Percentiles rank a stretch among this genome's conserved stretches.
phyloP scores from a whole-genome alignment of 163 green algal genomes.

The Chloromonas sp. region DNA sequence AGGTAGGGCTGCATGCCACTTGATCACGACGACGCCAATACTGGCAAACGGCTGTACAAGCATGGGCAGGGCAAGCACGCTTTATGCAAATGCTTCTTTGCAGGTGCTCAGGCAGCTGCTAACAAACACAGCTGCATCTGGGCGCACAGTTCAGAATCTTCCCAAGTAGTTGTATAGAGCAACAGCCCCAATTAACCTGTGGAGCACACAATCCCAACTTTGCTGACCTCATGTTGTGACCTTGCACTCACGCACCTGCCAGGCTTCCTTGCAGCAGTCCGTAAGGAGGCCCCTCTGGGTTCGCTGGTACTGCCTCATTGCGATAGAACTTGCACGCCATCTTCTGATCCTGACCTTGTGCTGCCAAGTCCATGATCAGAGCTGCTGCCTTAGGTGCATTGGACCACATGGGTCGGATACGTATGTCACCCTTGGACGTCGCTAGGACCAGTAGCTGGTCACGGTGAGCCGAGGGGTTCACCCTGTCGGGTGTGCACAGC shows the following conservation, averaged over 20 bases:
- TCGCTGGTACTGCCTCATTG: not conserved
- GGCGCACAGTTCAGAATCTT: too few species aligned
- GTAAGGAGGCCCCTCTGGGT: not conserved
- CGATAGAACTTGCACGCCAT: not conserved
- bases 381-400: not conserved
- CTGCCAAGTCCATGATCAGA: conserved; percentile 1
- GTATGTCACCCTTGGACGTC: conserved; percentile 1
- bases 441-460: not conserved
- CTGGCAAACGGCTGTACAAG: too few species aligned
- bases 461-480: not conserved
- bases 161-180: too few species aligned
- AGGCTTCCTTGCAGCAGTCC: not conserved
- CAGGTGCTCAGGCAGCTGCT: too few species aligned
- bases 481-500: not conserved
- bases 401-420: not conserved
- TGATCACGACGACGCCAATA: too few species aligned
- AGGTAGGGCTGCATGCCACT: too few species aligned
- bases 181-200: not conserved
- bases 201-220: not conserved
- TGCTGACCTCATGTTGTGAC: not conserved
- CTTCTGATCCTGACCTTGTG: not conserved
- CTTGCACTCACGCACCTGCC: not conserved
- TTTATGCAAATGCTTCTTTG: too few species aligned
- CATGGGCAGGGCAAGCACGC: too few species aligned
- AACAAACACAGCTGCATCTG: too few species aligned